Evolutionary conservation across 2,329 filamentous ascomycete genomes (phyloP), one percentile per base, ranked within the genome.

Genomic region (Rutstroemia sydowiana): DNA sequence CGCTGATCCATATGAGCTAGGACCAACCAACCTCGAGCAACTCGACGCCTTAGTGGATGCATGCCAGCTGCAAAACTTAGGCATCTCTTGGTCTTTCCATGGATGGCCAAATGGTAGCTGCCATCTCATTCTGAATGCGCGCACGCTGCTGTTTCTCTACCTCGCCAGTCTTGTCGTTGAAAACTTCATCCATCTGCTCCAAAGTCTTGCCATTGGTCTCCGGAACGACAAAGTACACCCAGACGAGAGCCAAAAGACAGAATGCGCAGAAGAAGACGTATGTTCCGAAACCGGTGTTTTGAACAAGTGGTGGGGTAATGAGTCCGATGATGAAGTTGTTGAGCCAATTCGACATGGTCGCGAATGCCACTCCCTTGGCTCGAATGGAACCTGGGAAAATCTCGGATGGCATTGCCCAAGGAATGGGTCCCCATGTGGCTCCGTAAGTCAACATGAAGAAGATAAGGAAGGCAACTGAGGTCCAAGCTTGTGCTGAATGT

Each of bases 301-400:
- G 16, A 39, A 39, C 16, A 16, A 39, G 16, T 5, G 36, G 36
- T 1, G 36, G 36, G 11, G 20, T 20, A 11, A 21, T 20, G 10
- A 39, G 13, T 39, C 16, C 36, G 9, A 39, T 39, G 36, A 39
- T 18, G 16, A 39, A 39, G 36, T 39, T 39, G 36, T 39, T 39
- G 16, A 39, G 11, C 71, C 71, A 73, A 60, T 73, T 73, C 54
- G 65, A 68, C 0, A 68, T 71, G 0, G 71, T 70, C 3, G 68
- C 70, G 20, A 74, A 71, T 0, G 69, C 69, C 2, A 68, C 64
- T 18, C 71, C 71, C 57, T 68, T 63, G 8, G 67, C 63, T 10
- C 68, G 64, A 42, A 69, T 67, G 9, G 62, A 64, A 9, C 64
- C 59, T 5, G 67, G 66, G 32, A 70, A 69, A 48, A 70, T 67